Evolutionary conservation across 345 rosid genomes (phyloP), one percentile per base, ranked within the genome.

Genomic region (Limnanthes douglasii): DNA sequence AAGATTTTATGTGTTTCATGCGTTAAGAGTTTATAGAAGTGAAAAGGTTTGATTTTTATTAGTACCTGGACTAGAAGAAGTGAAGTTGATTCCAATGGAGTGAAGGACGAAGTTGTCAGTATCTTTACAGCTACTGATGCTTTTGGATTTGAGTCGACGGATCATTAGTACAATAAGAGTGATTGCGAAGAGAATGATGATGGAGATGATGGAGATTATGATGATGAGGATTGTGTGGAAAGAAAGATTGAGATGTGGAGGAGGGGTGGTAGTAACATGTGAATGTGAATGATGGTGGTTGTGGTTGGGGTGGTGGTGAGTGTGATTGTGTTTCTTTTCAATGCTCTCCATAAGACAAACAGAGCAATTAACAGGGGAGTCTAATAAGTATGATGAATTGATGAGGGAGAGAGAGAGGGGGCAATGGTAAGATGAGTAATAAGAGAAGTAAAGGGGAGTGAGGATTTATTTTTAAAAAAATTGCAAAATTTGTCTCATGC

Each of bases 1-100:
- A 52, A 8, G 11, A 1, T 19, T 29, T 2, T 2, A 2, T 6
- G 8, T 6, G n/a, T 26, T 8, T 2, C 30, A 8, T 26, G 3
- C 16, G 25, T 12, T 1, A 4, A 11, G 10, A 21, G 28, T 1
- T 10, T 25, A n/a, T 28, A 37, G 23, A 15, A 32, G 10, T 1
- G 0, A 21, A 38, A 34, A 25, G 32, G 19, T 25, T 32, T 16
- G 31, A 8, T 11, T 16, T 13, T 3, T 14, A 15, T 14, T 13
- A 6, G 61, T 66, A 82, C 97, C 94, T 48, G 97, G 94, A 54
- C 94, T 82, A 23, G 69, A 63, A 20, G 59, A 60, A 48, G 42
- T 44, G 54, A 64, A 61, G 51, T 54, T 54, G 23, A 47, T 51
- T 17, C 73, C 37, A 34, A 66, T 53, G 37, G 37, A 75, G 56